These are phyloP conservation scores for Chlamydomonas incerta DNA, from an alignment of 139 green algal genomes.

Conservation along the genomic window DNA sequence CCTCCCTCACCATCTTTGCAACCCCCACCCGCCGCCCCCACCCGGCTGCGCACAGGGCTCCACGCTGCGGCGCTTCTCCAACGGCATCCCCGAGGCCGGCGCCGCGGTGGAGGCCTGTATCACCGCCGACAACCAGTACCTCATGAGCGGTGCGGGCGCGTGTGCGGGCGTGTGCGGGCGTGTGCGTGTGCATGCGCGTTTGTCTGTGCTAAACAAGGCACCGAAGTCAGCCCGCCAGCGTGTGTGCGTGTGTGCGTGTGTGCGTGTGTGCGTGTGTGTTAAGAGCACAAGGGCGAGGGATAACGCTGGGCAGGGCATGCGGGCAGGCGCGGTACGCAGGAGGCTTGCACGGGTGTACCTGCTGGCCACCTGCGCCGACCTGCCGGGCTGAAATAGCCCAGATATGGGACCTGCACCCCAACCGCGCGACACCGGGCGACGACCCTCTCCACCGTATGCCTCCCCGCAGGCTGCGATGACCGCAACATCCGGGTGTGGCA, in stretches of 20 bases:
- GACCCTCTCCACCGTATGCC: too few relatives aligned
- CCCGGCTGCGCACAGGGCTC: slow-evolving; percentile 31
- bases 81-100: slow-evolving; percentile 61
- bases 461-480: slow-evolving; percentile 76
- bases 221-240: too few relatives aligned
- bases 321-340: too few relatives aligned
- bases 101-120: slow-evolving; percentile 79
- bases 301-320: too few relatives aligned
- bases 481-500: slow-evolving; percentile 76
- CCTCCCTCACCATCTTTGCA: neutral
- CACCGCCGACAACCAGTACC: slow-evolving; percentile 83
- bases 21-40: neutral
- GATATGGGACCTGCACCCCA: too few relatives aligned
- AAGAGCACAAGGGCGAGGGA: too few relatives aligned
- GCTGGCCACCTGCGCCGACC: neutral
- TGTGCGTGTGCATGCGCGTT: too few relatives aligned
- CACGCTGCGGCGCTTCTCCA: slow-evolving; percentile 56
- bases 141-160: slow-evolving; percentile 77
- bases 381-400: too few relatives aligned
- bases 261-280: too few relatives aligned
- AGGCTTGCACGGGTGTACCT: neutral
- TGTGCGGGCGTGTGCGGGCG: neutral
- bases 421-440: too few relatives aligned
- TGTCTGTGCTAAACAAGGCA: too few relatives aligned
- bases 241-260: too few relatives aligned